Percentiles rank a stretch among this genome's conserved stretches.
phyloP scores from a whole-genome alignment of 345 rosid genomes.

The Turritis glabra region DNA sequence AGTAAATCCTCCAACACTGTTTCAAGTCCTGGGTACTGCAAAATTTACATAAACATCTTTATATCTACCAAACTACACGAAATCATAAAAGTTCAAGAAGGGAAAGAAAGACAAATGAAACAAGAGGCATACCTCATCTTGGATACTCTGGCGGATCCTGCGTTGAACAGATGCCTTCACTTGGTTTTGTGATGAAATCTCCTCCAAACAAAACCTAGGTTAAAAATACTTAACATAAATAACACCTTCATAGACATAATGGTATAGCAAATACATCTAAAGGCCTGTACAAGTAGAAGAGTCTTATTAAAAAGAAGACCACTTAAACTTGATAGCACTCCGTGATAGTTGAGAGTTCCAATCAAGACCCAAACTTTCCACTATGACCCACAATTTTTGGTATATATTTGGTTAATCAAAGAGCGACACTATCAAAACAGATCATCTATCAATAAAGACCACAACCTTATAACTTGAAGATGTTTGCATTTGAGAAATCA shows the following conservation, averaged over 20 bases:
- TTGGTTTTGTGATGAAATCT: conserved; percentile 95
- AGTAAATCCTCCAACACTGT: conserved; percentile 92
- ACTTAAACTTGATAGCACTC: not conserved
- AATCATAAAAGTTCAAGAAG: conserved; percentile 5
- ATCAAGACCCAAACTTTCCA: not conserved
- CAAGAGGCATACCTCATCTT: conserved; percentile 68
- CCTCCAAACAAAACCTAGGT: conserved; percentile 82
- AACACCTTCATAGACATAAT: conserved; percentile 3
- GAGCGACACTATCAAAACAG: not conserved
- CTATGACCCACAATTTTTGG: not conserved
- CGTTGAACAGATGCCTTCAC: conserved; percentile 98
- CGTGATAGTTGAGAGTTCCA: not conserved
- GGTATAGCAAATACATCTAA: not conserved
- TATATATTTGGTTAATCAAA: not conserved
- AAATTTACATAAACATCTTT: conserved; percentile 2
- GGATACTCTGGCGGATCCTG: conserved; percentile 91
- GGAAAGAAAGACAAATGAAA: conserved; percentile 1
- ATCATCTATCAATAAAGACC: not conserved
- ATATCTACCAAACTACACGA: conserved; percentile 5
- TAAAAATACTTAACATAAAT: not conserved
- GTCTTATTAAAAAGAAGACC: not conserved
- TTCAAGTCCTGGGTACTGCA: conserved; percentile 96
- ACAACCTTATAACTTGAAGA: not conserved
- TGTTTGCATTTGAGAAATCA: not conserved
- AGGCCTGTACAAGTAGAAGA: not conserved